Conservation (phyloP, 495 filamentous ascomycete genomes). For the Podospora pseudocomata region DNA sequence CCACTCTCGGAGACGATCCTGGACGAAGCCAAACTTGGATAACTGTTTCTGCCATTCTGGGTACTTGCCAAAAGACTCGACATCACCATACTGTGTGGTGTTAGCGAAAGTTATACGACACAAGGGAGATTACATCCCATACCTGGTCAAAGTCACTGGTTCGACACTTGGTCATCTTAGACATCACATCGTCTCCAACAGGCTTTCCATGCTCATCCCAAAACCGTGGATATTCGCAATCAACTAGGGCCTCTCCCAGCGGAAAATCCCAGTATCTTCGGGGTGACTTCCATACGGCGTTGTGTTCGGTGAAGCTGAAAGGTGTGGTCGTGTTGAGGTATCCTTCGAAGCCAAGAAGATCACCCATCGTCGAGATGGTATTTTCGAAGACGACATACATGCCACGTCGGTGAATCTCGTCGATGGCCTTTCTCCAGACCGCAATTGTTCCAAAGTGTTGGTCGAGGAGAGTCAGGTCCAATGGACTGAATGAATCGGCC, state of each 20-base stretch:
- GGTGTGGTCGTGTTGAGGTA: slow-evolving; percentile 60
- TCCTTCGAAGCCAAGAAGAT: slow-evolving; percentile 63
- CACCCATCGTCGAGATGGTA: slow-evolving; percentile 67
- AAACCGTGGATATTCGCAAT: slow-evolving; percentile 62
- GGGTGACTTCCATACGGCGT: slow-evolving; percentile 53
- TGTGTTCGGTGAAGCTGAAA: slow-evolving; percentile 54
- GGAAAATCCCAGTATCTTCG: slow-evolving; percentile 62
- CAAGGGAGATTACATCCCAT: not conserved
- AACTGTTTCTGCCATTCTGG: slow-evolving; percentile 63
- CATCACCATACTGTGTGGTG: slow-evolving; percentile 52
- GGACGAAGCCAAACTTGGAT: slow-evolving; percentile 68
- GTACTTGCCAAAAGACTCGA: slow-evolving; percentile 62
- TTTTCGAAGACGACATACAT: slow-evolving; percentile 75
- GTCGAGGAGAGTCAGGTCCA: slow-evolving; percentile 26
- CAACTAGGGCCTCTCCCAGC: slow-evolving; percentile 51
- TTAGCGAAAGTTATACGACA: not conserved
- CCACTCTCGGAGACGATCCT: slow-evolving; percentile 74
- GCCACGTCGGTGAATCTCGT: slow-evolving; percentile 61
- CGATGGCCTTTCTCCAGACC: slow-evolving; percentile 59
- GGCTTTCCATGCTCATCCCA: slow-evolving; percentile 57
- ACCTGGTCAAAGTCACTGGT: slow-evolving; percentile 64
- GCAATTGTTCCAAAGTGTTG: slow-evolving; percentile 47
- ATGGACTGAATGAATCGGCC: slow-evolving; percentile 54
- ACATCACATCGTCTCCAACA: slow-evolving; percentile 29
- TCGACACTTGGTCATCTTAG: slow-evolving; percentile 54